Percentiles rank a stretch among this genome's conserved stretches.
Conservation (phyloP, 148 eudicot genomes). For the Selenicereus undatus region DNA sequence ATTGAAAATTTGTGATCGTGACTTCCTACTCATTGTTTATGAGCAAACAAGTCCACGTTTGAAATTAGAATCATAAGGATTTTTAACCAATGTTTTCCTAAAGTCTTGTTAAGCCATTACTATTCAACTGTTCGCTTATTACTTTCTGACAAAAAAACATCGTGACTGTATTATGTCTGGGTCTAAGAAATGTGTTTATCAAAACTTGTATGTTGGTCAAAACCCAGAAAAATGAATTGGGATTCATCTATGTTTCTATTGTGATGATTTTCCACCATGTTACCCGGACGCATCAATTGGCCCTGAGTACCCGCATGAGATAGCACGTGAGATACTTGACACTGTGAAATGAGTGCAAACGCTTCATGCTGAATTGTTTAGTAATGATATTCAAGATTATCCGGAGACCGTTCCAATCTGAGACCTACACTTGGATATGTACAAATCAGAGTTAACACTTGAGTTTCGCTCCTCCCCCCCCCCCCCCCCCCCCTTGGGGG, state of each 20-base stretch:
- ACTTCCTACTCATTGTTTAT: background rate
- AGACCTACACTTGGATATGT: background rate
- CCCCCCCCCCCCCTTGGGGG: too few relatives aligned
- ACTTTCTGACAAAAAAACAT: background rate
- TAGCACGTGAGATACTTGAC: too few relatives aligned
- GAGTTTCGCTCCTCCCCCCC: too few relatives aligned
- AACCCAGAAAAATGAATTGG: background rate
- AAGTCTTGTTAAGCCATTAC: background rate
- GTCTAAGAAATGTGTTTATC: background rate
- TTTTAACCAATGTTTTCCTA: background rate
- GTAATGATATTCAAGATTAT: background rate
- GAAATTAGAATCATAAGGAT: background rate
- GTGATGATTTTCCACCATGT: background rate
- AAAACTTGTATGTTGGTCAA: background rate
- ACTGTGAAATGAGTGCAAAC: background rate
- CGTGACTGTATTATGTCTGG: background rate
- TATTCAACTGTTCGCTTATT: background rate
- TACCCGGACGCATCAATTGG: background rate
- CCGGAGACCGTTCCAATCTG: background rate
- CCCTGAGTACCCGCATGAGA: too few relatives aligned
- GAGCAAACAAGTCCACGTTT: too few relatives aligned
- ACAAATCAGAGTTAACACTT: background rate
- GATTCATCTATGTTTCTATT: background rate
- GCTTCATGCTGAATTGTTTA: background rate
- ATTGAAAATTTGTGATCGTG: background rate